phyloP scores from a whole-genome alignment of 345 rosid genomes.

The Jatropha curcas region DNA sequence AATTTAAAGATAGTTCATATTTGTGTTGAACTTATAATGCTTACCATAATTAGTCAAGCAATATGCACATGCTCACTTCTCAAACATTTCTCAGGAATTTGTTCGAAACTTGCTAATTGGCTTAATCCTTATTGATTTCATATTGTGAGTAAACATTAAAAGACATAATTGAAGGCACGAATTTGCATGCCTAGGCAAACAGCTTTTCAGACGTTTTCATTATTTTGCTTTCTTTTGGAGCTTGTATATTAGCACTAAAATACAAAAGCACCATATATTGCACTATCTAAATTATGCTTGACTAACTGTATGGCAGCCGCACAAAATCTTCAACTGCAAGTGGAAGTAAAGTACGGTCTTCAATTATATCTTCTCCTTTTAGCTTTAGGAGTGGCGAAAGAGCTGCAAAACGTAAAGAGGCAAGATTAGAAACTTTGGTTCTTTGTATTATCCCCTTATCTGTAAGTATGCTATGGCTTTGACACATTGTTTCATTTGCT shows the following conservation, averaged over 20 bases:
- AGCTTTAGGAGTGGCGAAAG: constrained; percentile 82
- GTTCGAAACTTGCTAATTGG: not conserved
- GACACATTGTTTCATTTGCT: constrained; percentile 16
- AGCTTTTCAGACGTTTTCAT: not conserved
- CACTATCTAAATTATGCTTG: constrained; percentile 11
- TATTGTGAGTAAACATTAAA: not conserved
- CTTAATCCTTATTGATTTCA: not conserved
- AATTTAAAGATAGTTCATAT: constrained; percentile 7
- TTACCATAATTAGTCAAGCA: constrained; percentile 1
- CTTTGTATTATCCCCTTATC: constrained; percentile 4
- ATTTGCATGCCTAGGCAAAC: not conserved
- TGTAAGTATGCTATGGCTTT: constrained; percentile 7
- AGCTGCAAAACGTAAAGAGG: constrained; percentile 86
- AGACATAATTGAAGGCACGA: not conserved
- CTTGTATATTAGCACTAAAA: constrained; percentile 6
- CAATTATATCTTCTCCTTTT: constrained; percentile 52
- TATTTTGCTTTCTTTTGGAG: not conserved
- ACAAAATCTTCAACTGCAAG: constrained; percentile 39
- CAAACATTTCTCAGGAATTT: not conserved
- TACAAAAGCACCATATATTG: not conserved
- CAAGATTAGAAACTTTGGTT: constrained; percentile 19
- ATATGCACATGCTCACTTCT: not conserved
- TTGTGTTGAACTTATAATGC: not conserved
- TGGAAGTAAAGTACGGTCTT: constrained; percentile 44
- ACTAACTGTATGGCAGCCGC: constrained; percentile 36